Percentiles rank a stretch among this genome's conserved stretches.
Conservation (phyloP, 345 rosid species). For the Moringa oleifera region DNA sequence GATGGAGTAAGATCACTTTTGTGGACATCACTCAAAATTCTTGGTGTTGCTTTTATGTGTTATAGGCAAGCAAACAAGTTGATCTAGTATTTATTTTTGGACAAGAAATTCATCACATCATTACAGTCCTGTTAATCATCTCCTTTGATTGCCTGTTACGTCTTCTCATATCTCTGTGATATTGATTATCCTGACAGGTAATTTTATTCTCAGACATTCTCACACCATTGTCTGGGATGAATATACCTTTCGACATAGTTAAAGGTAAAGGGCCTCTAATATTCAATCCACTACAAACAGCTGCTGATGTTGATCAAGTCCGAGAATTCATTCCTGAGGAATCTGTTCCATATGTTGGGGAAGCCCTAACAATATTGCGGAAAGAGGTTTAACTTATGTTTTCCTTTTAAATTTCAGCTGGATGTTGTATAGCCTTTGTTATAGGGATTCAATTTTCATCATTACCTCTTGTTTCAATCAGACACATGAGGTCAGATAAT, state of each 20-base stretch:
- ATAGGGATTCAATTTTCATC: neutral
- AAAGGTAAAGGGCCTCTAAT: slow-evolving; percentile 96
- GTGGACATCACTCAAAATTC: too few species aligned
- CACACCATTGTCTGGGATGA: slow-evolving; percentile 98
- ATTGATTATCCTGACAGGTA: slow-evolving; percentile 43
- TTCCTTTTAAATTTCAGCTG: slow-evolving; percentile 4
- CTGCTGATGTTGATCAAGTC: slow-evolving; percentile 72
- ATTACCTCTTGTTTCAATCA: neutral
- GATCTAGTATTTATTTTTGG: neutral
- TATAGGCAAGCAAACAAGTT: neutral
- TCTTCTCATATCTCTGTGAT: neutral
- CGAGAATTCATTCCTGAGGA: slow-evolving; percentile 78
- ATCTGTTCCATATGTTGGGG: slow-evolving; percentile 92
- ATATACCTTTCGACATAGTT: slow-evolving; percentile 94
- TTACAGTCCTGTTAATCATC: neutral
- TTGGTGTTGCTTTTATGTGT: neutral
- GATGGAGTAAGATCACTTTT: slow-evolving; percentile 61
- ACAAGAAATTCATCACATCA: slow-evolving; percentile 6
- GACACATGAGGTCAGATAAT: neutral
- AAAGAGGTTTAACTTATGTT: slow-evolving; percentile 53
- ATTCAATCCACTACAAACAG: slow-evolving; percentile 64
- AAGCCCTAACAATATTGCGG: slow-evolving; percentile 77
- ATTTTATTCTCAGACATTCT: slow-evolving; percentile 96
- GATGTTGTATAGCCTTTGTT: slow-evolving; percentile 7
- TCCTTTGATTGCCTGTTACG: neutral